A percentile compares a stretch with the other conserved stretches of the same genome.
phyloP scores from a whole-genome alignment of 805 yeast species.

The Metschnikowia peoriensis region DNA sequence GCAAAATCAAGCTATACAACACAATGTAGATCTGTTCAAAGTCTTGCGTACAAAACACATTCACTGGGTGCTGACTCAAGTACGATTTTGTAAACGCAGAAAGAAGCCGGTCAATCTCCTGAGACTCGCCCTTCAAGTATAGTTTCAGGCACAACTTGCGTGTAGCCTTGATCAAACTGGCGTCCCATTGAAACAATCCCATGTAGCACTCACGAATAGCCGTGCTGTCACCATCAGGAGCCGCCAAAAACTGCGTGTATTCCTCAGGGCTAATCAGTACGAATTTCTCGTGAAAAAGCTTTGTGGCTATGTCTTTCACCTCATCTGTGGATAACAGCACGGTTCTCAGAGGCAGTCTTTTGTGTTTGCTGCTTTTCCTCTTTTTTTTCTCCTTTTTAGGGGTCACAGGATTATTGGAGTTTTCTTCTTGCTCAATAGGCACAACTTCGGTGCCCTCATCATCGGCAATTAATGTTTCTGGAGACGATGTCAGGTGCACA shows the following conservation, averaged over 20 bases:
- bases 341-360: background rate
- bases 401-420: background rate
- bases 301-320: constrained; percentile 33
- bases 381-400: background rate
- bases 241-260: constrained; percentile 43
- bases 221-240: constrained; percentile 46
- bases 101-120: constrained; percentile 71
- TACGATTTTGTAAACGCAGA: constrained; percentile 68
- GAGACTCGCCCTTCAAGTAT: constrained; percentile 81
- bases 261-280: constrained; percentile 44
- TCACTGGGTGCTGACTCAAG: constrained; percentile 47
- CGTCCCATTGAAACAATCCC: constrained; percentile 46
- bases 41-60: constrained; percentile 49
- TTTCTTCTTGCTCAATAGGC: background rate
- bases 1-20: constrained; percentile 65
- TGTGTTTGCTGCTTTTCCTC: background rate
- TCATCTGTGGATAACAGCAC: constrained; percentile 16
- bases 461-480: constrained; percentile 1
- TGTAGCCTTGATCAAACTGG: constrained; percentile 55
- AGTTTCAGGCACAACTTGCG: constrained; percentile 60
- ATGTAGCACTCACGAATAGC: constrained; percentile 44
- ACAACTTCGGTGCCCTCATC: background rate
- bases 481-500: background rate
- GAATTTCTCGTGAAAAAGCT: constrained; percentile 40
- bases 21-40: constrained; percentile 63